Conservation (phyloP, 2,329 filamentous ascomycete genomes). For the Polychaeton citri region DNA sequence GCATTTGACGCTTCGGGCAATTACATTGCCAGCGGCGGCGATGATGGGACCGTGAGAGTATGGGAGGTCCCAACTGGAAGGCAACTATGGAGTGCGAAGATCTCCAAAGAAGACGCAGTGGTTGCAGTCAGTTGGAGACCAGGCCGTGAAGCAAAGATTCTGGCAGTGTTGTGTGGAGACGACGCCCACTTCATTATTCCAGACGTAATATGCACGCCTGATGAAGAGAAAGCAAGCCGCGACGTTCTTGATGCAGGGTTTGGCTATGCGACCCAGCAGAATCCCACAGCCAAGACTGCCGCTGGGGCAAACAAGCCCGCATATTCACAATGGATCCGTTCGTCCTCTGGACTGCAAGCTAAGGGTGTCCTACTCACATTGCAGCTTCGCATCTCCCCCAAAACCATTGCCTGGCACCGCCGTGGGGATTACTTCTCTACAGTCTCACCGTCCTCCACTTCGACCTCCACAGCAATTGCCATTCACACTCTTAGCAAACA, state of each 20-base stretch:
- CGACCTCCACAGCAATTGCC: conserved; percentile 56
- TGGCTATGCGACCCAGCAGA: conserved; percentile 63
- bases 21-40: conserved; percentile 82
- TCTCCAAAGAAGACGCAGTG: conserved; percentile 66
- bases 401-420: conserved; percentile 86
- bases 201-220: conserved; percentile 51
- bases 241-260: conserved; percentile 79
- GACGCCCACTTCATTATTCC: conserved; percentile 73
- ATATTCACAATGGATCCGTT: conserved; percentile 71
- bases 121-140: conserved; percentile 85
- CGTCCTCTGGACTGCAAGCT: conserved; percentile 58
- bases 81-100: conserved; percentile 70
- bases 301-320: conserved; percentile 52
- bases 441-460: conserved; percentile 67
- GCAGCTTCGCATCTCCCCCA: conserved; percentile 55
- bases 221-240: conserved; percentile 46
- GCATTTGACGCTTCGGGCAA: conserved; percentile 74
- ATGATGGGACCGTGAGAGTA: conserved; percentile 82
- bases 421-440: conserved; percentile 90
- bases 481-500: conserved; percentile 95
- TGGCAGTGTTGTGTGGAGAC: conserved; percentile 75
- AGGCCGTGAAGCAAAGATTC: conserved; percentile 61
- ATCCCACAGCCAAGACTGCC: conserved; percentile 36
- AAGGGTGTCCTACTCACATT: conserved; percentile 68
- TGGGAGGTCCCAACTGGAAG: conserved; percentile 82